Base-by-base conservation (phyloP, 805 yeast genomes). In the Diddensiella transvaalensis region DNA sequence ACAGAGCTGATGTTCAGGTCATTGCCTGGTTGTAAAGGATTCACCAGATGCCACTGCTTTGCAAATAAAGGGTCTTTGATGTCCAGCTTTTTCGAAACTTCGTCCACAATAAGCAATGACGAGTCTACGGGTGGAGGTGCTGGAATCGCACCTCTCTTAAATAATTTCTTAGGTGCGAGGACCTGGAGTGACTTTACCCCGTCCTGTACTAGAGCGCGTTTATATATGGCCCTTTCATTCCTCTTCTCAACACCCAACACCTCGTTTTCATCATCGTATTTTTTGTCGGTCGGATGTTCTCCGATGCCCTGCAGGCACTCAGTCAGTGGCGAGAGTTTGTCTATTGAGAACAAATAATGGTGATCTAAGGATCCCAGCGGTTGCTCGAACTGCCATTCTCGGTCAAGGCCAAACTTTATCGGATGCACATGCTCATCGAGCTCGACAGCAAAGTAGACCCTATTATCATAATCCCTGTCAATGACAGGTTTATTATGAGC, bases 41-140 rank as follows among this genome's bases (percentile, higher is more conserved):
- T 93, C 35, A 85, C 68, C n/a, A 93, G 66, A 66, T 91, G 97
- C 99, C 99, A 93, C 67, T 93, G 99, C 33, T 76, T 72, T 8
- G 67, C 64, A 61, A 93, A 91, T n/a, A 76, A 67, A 0, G 99
- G 99, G 68, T 93, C 99, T 17, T 75, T 64, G 46, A 93, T 91
- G 6, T 67, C 69, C 46, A 89, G 77, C 47, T 74, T 83, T 5
- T 75, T 70, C 40, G 66, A 65, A 5, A 79, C 61, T 5, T 49
- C 43, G 30, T 42, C 22, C 4, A 56, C 42, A 4, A 30, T 13
- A 11, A 40, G 23, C 18, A 38, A 5, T 11, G 53, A 44, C 19
- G 59, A 50, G 47, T 57, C 59, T 24, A 44, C 47, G 2, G 43
- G 43, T 5, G 43, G 26, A 22, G 13, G 22, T 15, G 36, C 40